A percentile compares a stretch with the other conserved stretches of the same genome.
These are phyloP conservation scores for Calonectria pseudoreteaudii DNA, from an alignment of 2,329 filamentous ascomycete species.

Conservation along the genomic window DNA sequence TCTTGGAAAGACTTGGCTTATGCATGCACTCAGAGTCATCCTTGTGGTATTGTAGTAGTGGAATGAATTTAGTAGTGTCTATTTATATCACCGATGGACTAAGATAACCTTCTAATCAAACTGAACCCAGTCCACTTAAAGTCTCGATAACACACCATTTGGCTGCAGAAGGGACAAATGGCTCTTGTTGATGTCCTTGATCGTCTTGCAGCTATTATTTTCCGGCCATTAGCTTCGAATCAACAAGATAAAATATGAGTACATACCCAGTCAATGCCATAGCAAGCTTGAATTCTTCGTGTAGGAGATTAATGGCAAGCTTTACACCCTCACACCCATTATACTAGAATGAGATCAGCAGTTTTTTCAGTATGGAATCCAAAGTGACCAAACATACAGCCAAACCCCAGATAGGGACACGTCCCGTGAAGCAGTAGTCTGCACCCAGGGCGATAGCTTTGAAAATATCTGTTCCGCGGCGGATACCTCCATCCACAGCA, in stretches of 20 bases:
- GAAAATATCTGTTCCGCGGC: slow-evolving; percentile 45
- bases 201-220: slow-evolving; percentile 21
- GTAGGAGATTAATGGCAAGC: slow-evolving; percentile 50
- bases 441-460: slow-evolving; percentile 47
- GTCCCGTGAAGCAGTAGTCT: slow-evolving; percentile 28
- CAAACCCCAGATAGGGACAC: slow-evolving; percentile 53
- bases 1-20: too few relatives aligned
- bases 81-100: not conserved
- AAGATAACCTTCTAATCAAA: not conserved
- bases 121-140: not conserved
- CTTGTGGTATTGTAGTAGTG: too few relatives aligned
- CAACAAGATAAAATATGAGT: too few relatives aligned
- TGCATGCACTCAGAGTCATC: not conserved
- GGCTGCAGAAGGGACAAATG: slow-evolving; percentile 26
- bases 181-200: slow-evolving; percentile 31
- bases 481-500: slow-evolving; percentile 52
- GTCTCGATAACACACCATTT: slow-evolving; percentile 27
- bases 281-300: slow-evolving; percentile 37
- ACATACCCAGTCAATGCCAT: slow-evolving; percentile 38
- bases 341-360: slow-evolving; percentile 26
- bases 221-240: not conserved
- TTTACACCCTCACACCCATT: slow-evolving; percentile 42
- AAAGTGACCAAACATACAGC: slow-evolving; percentile 27
- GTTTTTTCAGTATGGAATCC: too few relatives aligned
- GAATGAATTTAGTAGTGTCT: not conserved